Conservation (phyloP, 148 eudicot genomes). For the Rhododendron vialii region DNA sequence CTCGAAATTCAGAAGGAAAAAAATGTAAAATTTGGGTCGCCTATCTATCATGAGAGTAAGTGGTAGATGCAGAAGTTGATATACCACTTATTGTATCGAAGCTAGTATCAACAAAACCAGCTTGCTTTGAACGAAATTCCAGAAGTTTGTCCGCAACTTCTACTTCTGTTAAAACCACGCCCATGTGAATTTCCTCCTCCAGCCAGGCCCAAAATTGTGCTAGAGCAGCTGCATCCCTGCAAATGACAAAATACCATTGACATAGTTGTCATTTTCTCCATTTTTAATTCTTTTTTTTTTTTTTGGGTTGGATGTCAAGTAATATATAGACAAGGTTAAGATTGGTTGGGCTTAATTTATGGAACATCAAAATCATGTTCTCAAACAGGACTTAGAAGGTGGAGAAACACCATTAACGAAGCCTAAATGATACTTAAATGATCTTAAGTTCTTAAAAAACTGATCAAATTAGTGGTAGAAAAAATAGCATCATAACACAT, state of each 20-base stretch:
- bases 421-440: not conserved
- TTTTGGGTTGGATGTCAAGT: not conserved
- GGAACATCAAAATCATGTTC: not conserved
- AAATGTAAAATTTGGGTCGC: not conserved
- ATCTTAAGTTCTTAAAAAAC: not conserved
- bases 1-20: not conserved
- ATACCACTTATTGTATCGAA: constrained; percentile 97
- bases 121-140: constrained; percentile 77
- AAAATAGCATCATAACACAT: not conserved
- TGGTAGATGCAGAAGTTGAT: not conserved
- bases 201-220: constrained; percentile 95
- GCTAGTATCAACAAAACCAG: constrained; percentile 88
- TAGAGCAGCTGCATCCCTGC: constrained; percentile 94
- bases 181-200: constrained; percentile 65
- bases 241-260: not conserved
- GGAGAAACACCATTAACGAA: not conserved
- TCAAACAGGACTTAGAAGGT: not conserved
- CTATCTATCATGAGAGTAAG: not conserved
- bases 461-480: not conserved
- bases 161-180: constrained; percentile 64
- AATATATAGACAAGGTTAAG: not conserved
- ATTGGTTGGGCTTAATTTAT: not conserved
- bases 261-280: not conserved
- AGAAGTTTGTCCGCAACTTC: constrained; percentile 85
- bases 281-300: not conserved